These are phyloP conservation scores for Forsythia viridissima DNA, from an alignment of 257 asterid species.

Conservation along the genomic window DNA sequence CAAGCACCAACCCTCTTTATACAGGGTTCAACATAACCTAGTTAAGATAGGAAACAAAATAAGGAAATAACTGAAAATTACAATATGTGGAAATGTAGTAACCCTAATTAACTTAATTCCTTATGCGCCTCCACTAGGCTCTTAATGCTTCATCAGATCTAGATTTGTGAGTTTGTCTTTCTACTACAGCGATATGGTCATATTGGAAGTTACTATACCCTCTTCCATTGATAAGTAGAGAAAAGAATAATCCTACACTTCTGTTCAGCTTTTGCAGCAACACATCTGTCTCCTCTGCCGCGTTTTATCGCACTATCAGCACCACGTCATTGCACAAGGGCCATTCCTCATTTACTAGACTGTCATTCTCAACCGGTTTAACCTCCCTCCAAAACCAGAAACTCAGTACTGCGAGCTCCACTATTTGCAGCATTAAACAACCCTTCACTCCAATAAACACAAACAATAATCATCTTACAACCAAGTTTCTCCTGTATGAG, in stretches of 20 bases:
- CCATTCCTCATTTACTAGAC: neutral
- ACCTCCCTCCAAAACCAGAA: neutral
- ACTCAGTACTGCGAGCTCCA: no score
- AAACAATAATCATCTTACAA: neutral
- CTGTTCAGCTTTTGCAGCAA: neutral
- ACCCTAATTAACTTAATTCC: neutral
- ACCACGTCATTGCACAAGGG: neutral
- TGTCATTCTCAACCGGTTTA: neutral
- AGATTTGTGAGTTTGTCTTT: neutral
- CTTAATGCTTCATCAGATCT: neutral
- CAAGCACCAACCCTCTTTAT: neutral
- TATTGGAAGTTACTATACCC: neutral
- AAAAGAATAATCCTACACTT: neutral
- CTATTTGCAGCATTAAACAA: neutral
- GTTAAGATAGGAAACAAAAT: neutral
- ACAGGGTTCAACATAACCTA: neutral
- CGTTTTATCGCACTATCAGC: neutral
- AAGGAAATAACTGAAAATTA: no score
- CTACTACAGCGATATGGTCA: neutral
- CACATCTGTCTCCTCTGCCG: neutral
- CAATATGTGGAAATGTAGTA: neutral
- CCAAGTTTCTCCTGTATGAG: neutral
- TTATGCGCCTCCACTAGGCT: neutral
- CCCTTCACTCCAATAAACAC: neutral
- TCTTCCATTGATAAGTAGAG: neutral